Percentiles rank a stretch among this genome's conserved stretches.
phyloP scores from a whole-genome alignment of 2,329 filamentous ascomycete species.

The Mycosphaerella arachidis region DNA sequence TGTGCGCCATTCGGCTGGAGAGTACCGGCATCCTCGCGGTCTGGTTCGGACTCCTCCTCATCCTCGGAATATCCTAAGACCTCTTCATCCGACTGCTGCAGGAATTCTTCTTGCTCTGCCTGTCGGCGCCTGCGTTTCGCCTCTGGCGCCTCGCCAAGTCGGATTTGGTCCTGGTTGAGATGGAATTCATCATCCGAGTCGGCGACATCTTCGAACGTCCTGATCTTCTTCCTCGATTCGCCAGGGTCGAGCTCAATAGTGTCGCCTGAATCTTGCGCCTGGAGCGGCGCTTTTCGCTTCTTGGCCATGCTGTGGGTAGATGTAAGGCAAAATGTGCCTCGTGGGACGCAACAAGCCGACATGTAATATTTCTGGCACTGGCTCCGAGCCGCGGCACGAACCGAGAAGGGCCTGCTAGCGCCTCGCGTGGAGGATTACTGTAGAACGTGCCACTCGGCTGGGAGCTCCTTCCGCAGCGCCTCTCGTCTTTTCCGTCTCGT shows the following conservation, averaged over 20 bases:
- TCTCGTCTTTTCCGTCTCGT: not conserved
- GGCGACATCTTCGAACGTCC: slow-evolving; percentile 75
- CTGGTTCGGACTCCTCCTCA: slow-evolving; percentile 40
- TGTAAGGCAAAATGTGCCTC: not conserved
- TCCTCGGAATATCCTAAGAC: slow-evolving; percentile 49
- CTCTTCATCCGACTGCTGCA: slow-evolving; percentile 60
- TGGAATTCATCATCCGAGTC: slow-evolving; percentile 95
- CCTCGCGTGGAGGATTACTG: not conserved
- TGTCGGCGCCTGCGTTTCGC: slow-evolving; percentile 71
- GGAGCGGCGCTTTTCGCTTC: slow-evolving; percentile 16
- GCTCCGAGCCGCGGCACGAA: not conserved
- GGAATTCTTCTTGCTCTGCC: slow-evolving; percentile 61
- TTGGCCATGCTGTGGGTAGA: slow-evolving; percentile 46
- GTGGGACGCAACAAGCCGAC: not conserved
- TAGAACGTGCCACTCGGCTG: not conserved
- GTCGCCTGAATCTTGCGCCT: slow-evolving; percentile 5
- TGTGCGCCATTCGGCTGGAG: slow-evolving; percentile 56
- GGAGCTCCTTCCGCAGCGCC: not conserved
- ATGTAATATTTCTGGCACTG: not conserved
- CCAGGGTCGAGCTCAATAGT: slow-evolving; percentile 14
- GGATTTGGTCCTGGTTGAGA: slow-evolving; percentile 76
- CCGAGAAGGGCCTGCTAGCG: not conserved
- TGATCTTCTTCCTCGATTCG: slow-evolving; percentile 51
- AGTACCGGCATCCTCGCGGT: slow-evolving; percentile 50
- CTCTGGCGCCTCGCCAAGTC: slow-evolving; percentile 75